These are phyloP conservation scores for Penicillium turbatum DNA, from an alignment of 495 filamentous ascomycete genomes.

Conservation along the genomic window DNA sequence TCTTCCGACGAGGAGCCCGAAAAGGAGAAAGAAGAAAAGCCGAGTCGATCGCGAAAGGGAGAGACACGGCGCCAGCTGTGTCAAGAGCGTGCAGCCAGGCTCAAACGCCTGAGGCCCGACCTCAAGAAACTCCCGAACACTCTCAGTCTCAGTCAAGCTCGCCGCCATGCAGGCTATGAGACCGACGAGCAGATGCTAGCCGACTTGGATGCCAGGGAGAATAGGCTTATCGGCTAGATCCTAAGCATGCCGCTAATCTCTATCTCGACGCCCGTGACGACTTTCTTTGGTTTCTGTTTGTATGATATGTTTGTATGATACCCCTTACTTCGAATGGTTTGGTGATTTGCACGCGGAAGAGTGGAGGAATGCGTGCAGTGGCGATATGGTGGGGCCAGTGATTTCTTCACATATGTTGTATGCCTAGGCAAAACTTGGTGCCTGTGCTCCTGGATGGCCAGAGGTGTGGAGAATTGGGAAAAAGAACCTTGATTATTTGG, in stretches of 20 bases:
- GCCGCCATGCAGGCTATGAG: slow-evolving; percentile 29
- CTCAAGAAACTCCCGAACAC: slow-evolving; percentile 13
- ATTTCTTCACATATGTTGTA: neutral
- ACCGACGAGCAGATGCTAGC: slow-evolving; percentile 29
- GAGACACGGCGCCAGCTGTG: slow-evolving; percentile 23
- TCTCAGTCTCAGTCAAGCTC: slow-evolving; percentile 26
- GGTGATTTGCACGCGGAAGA: slow-evolving; percentile 5
- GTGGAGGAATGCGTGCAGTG: slow-evolving; percentile 2
- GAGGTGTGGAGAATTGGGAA: neutral
- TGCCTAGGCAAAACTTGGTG: neutral
- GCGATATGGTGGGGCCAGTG: neutral
- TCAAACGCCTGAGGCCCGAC: slow-evolving; percentile 31
- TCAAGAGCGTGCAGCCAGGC: slow-evolving; percentile 27
- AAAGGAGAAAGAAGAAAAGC: slow-evolving; percentile 17
- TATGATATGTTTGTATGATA: slow-evolving; percentile 11
- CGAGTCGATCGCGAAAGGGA: slow-evolving; percentile 17
- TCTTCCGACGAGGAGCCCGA: slow-evolving; percentile 2
- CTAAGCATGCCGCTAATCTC: neutral
- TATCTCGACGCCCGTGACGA: slow-evolving; percentile 3
- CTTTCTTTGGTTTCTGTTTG: slow-evolving; percentile 6
- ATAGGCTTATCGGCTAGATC: slow-evolving; percentile 5
- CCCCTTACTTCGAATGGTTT: slow-evolving; percentile 8
- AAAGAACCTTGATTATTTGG: neutral
- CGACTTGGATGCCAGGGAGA: slow-evolving; percentile 27
- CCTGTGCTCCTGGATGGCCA: neutral